A percentile compares a stretch with the other conserved stretches of the same genome.
These are phyloP conservation scores for Nepenthes alata DNA, from an alignment of 179 eudicot species.

Conservation along the genomic window DNA sequence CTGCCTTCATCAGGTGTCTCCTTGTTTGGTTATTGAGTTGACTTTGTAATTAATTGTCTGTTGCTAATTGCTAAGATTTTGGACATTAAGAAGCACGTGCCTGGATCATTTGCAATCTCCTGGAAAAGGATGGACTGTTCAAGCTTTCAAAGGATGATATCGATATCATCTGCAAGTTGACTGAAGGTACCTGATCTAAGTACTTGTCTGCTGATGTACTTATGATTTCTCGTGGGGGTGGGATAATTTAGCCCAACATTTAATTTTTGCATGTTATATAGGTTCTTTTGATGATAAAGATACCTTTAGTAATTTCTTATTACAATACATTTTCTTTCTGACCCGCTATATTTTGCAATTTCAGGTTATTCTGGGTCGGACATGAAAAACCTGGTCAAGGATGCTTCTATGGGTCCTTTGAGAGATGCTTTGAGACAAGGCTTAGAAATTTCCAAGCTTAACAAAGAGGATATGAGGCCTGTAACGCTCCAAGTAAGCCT, in stretches of 20 bases:
- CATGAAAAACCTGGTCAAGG: constrained; percentile 95
- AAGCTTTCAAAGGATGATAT: constrained; percentile 66
- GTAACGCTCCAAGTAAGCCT: constrained; percentile 54
- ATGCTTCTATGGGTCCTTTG: constrained; percentile 97
- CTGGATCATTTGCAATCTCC: constrained; percentile 74
- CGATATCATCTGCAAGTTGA: constrained; percentile 52
- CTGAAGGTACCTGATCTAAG: constrained; percentile 54
- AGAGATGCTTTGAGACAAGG: constrained; percentile 89
- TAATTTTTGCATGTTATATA: constrained; percentile 2
- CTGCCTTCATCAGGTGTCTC: constrained; percentile 73
- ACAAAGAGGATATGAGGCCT: constrained; percentile 91
- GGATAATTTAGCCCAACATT: not conserved
- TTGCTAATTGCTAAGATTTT: constrained; percentile 7
- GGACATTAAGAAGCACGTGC: constrained; percentile 69
- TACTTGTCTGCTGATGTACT: no score
- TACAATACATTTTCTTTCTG: not conserved
- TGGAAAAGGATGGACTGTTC: constrained; percentile 78
- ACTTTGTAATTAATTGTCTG: not conserved
- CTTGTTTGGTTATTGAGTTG: constrained; percentile 4
- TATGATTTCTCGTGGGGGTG: no score
- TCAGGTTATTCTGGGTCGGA: constrained; percentile 97
- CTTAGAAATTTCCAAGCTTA: constrained; percentile 56
- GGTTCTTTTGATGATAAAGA: not conserved
- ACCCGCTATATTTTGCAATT: not conserved
- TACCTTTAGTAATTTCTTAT: not conserved